Evolutionary conservation across 768 basidiomycete species (phyloP).

Genomic region (Pleurotus ostreatus): DNA sequence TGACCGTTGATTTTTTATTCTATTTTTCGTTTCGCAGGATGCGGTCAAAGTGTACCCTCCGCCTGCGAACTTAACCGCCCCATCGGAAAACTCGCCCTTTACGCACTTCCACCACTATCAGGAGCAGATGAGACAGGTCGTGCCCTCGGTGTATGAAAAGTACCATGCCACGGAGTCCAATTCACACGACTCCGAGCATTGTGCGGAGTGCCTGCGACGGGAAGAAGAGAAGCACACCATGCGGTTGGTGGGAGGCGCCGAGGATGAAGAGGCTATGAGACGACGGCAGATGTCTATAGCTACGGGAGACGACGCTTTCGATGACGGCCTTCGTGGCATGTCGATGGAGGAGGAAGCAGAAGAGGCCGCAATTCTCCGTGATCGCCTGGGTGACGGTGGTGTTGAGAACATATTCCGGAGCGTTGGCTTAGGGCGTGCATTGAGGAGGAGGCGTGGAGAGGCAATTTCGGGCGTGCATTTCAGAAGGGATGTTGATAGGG

Average conservation of each 20-base stretch:
- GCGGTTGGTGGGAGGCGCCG: slow-evolving; percentile 7
- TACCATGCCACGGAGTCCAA: slow-evolving; percentile 10
- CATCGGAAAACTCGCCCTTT: too few relatives aligned
- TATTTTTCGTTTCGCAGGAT: not conserved
- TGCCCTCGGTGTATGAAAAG: slow-evolving; percentile 4
- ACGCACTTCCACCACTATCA: too few relatives aligned
- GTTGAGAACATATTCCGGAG: not conserved
- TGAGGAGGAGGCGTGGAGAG: not conserved
- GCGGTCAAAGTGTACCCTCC: not conserved
- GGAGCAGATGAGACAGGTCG: not conserved
- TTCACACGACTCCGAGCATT: not conserved
- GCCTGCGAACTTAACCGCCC: not conserved
- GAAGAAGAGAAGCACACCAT: slow-evolving; percentile 15
- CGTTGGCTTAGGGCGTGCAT: not conserved
- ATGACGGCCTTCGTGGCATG: slow-evolving; percentile 12
- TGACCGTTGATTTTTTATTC: slow-evolving; percentile 6
- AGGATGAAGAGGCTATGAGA: not conserved
- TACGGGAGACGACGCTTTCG: slow-evolving; percentile 18
- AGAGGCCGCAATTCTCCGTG: slow-evolving; percentile 6
- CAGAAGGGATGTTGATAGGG: not conserved
- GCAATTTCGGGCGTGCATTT: not conserved
- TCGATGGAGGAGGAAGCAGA: slow-evolving; percentile 16
- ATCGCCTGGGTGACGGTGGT: not conserved
- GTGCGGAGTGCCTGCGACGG: not conserved
- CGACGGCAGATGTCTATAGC: slow-evolving; percentile 9